Evolutionary conservation across 1,139 yeast species (phyloP).

Genomic region (Arxiozyma bovina): DNA sequence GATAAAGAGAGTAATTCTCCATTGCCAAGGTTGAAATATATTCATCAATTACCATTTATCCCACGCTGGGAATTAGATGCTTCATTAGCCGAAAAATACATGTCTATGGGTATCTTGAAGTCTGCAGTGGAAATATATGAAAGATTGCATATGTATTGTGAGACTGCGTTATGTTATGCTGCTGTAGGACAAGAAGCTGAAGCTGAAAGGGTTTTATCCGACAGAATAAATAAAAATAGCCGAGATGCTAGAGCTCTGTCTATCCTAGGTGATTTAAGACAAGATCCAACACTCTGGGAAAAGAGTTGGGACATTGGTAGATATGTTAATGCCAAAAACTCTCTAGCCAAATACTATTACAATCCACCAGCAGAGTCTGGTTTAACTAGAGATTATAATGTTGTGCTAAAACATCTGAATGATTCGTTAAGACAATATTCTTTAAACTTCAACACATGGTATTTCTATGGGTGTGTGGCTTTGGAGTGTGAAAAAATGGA

Average conservation of each 20-base stretch:
- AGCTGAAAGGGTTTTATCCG: conserved; percentile 52
- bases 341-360: conserved; percentile 67
- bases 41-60: conserved; percentile 66
- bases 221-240: conserved; percentile 50
- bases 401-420: conserved; percentile 59
- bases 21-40: conserved; percentile 51
- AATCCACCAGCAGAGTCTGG: conserved; percentile 54
- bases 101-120: conserved; percentile 76
- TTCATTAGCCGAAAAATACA: conserved; percentile 74
- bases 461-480: conserved; percentile 85
- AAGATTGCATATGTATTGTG: conserved; percentile 65
- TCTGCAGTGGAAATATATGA: conserved; percentile 89
- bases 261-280: conserved; percentile 76
- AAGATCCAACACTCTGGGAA: conserved; percentile 70
- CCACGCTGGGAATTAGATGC: conserved; percentile 86
- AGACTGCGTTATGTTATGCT: conserved; percentile 85
- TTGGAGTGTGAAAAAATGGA: conserved; percentile 65
- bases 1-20: conserved; percentile 30
- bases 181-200: conserved; percentile 67
- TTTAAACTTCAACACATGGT: conserved; percentile 79
- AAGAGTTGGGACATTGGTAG: conserved; percentile 82
- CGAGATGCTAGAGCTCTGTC: conserved; percentile 78
- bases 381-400: conserved; percentile 41
- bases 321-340: conserved; percentile 77
- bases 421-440: conserved; percentile 73